Conservation (phyloP, 2,329 filamentous ascomycete genomes). For the Cladosporium sp. region DNA sequence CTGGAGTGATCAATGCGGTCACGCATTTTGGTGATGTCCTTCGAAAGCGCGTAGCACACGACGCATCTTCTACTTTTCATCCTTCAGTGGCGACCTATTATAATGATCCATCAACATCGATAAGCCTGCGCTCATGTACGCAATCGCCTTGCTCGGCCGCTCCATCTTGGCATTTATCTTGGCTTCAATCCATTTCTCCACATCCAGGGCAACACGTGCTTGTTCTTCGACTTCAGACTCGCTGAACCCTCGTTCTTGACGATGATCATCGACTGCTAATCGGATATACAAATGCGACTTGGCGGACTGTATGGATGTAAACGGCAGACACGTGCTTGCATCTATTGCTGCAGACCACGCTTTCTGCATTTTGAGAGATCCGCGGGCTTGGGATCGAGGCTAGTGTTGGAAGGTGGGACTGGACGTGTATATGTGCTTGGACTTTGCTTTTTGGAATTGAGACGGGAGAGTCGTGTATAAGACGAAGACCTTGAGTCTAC, state of each 20-base stretch:
- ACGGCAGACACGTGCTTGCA: not conserved
- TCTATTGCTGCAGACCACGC: constrained; percentile 2
- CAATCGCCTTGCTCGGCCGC: not conserved
- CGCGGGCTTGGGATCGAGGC: constrained; percentile 7
- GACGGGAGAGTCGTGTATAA: not conserved
- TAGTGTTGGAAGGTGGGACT: not conserved
- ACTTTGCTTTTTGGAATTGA: not conserved
- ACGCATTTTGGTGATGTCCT: too few species aligned
- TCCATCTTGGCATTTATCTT: not conserved
- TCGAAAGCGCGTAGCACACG: too few species aligned
- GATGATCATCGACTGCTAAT: not conserved
- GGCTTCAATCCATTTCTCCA: not conserved
- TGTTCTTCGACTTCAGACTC: constrained; percentile 8
- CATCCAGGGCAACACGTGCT: constrained; percentile 5
- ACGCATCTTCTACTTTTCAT: too few species aligned
- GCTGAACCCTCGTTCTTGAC: not conserved
- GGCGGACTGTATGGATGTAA: constrained; percentile 5
- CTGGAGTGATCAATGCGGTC: not conserved
- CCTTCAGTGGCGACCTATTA: not conserved
- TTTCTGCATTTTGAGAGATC: not conserved
- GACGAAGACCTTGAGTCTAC: not conserved
- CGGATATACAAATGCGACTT: constrained; percentile 13
- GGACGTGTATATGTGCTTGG: not conserved
- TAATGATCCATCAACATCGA: not conserved
- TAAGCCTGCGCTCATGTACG: not conserved